phyloP scores from a whole-genome alignment of 306 rosid genomes.

The Gynostemma pentaphyllum region DNA sequence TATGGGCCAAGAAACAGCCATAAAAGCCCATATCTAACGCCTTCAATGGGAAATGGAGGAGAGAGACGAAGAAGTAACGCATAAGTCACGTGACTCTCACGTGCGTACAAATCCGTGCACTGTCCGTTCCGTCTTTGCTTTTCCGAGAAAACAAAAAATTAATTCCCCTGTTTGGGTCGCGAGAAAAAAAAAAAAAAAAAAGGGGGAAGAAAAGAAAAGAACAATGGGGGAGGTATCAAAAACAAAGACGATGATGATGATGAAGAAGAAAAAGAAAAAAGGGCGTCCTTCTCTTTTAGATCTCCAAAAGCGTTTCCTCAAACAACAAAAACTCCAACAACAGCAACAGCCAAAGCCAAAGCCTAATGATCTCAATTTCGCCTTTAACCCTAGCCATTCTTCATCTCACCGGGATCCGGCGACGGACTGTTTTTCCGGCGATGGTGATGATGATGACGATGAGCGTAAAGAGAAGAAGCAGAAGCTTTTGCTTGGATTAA shows the following conservation, averaged over 20 bases:
- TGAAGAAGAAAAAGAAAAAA: constrained; percentile 75
- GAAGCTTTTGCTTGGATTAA: constrained; percentile 49
- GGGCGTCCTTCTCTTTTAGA: constrained; percentile 97
- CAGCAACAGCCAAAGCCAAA: constrained; percentile 13
- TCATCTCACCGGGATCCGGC: constrained; percentile 17
- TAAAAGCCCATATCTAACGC: too few relatives aligned
- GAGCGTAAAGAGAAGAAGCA: constrained; percentile 76
- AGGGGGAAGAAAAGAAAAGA: constrained; percentile 57
- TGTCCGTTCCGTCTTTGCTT: not conserved
- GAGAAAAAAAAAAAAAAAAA: constrained; percentile 37
- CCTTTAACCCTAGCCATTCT: constrained; percentile 22
- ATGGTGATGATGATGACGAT: constrained; percentile 50
- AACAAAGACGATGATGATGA: too few relatives aligned
- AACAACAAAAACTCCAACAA: constrained; percentile 30
- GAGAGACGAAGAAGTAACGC: too few relatives aligned
- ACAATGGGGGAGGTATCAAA: constrained; percentile 60
- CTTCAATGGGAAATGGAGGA: too few relatives aligned
- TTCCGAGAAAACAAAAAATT: constrained; percentile 11
- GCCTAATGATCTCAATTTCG: constrained; percentile 23
- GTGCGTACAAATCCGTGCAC: constrained; percentile 3
- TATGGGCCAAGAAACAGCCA: not conserved
- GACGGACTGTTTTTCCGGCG: constrained; percentile 14
- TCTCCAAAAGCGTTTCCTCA: constrained; percentile 83
- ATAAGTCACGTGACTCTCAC: constrained; percentile 5
- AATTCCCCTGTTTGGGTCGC: constrained; percentile 22